A percentile compares a stretch with the other conserved stretches of the same genome.
phyloP scores from a whole-genome alignment of 2,329 filamentous ascomycete species.

The Fusarium keratoplasticum region DNA sequence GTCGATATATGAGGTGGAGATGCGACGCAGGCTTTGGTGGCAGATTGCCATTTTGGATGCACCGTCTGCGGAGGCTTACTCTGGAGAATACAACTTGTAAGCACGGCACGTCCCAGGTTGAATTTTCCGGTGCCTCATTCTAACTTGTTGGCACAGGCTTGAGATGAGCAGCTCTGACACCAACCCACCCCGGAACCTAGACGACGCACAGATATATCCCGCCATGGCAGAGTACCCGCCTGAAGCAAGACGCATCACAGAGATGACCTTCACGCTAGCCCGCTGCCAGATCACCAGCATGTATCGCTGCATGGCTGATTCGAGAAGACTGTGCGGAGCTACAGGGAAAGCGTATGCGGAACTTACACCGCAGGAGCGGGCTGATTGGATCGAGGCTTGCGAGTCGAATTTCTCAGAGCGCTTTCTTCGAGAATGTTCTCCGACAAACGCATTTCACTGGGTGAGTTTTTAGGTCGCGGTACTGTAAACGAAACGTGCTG shows the following conservation, averaged over 20 bases:
- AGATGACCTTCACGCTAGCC: slow-evolving; percentile 4
- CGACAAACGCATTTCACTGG: slow-evolving; percentile 9
- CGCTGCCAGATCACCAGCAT: slow-evolving; percentile 8
- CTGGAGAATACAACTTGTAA: slow-evolving; percentile 11
- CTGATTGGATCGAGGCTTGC: slow-evolving; percentile 8
- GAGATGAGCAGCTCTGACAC: slow-evolving; percentile 15
- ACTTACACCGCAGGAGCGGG: not conserved
- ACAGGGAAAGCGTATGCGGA: slow-evolving; percentile 8
- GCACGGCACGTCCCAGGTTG: not conserved
- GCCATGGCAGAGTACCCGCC: not conserved
- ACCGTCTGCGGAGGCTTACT: slow-evolving; percentile 11
- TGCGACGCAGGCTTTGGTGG: slow-evolving; percentile 14
- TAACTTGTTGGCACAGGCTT: not conserved
- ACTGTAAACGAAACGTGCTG: not conserved
- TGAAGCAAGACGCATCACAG: not conserved
- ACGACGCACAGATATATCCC: slow-evolving; percentile 5
- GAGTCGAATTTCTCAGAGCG: slow-evolving; percentile 2
- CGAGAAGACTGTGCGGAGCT: not conserved
- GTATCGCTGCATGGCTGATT: slow-evolving; percentile 12
- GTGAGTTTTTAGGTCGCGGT: not conserved
- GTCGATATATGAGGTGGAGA: slow-evolving; percentile 6
- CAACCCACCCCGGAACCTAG: slow-evolving; percentile 4
- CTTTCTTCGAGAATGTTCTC: slow-evolving; percentile 1
- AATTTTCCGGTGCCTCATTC: not conserved
- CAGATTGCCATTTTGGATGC: slow-evolving; percentile 11